These are phyloP conservation scores for Globisporangium apiculatum DNA, from an alignment of 352 stramenopile genomes.

Conservation along the genomic window DNA sequence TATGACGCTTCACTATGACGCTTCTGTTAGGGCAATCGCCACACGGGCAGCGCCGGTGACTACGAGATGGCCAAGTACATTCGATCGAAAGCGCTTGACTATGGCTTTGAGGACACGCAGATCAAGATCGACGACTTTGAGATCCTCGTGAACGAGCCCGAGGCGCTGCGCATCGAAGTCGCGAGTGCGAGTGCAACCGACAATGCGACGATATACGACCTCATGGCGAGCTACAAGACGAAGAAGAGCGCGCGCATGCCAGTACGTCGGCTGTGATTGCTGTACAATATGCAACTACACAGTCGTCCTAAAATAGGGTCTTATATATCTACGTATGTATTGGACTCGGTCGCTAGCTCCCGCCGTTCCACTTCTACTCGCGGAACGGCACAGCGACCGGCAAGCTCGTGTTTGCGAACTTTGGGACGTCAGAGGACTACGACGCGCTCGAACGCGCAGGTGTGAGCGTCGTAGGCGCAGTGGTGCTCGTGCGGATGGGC, in stretches of 20 bases:
- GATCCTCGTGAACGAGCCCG: slow-evolving; percentile 66
- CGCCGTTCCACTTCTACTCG: slow-evolving; percentile 78
- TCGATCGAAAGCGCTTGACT: slow-evolving; percentile 55
- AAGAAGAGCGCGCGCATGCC: slow-evolving; percentile 29
- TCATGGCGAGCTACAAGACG: slow-evolving; percentile 21
- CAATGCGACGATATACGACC: slow-evolving; percentile 14
- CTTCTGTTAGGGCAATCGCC: slow-evolving; percentile 28
- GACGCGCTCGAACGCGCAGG: slow-evolving; percentile 37
- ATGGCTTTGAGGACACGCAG: slow-evolving; percentile 61
- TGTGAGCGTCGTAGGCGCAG: slow-evolving; percentile 39
- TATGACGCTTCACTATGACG: too few relatives aligned
- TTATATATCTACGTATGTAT: too few relatives aligned
- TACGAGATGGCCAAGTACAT: slow-evolving; percentile 78
- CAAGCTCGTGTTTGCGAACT: slow-evolving; percentile 71
- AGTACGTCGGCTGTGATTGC: slow-evolving; percentile 10
- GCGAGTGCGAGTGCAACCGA: slow-evolving; percentile 3
- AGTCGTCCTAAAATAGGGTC: too few relatives aligned
- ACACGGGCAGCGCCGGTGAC: slow-evolving; percentile 58
- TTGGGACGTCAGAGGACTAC: slow-evolving; percentile 60
- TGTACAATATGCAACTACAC: too few relatives aligned
- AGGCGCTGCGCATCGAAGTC: slow-evolving; percentile 47
- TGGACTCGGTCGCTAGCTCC: slow-evolving; percentile 15
- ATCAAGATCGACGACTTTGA: slow-evolving; percentile 84
- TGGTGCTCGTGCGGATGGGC: slow-evolving; percentile 59
- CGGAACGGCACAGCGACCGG: slow-evolving; percentile 59